These are phyloP conservation scores for Vitis labrusca DNA, from an alignment of 164 flowering plant species.

Conservation along the genomic window DNA sequence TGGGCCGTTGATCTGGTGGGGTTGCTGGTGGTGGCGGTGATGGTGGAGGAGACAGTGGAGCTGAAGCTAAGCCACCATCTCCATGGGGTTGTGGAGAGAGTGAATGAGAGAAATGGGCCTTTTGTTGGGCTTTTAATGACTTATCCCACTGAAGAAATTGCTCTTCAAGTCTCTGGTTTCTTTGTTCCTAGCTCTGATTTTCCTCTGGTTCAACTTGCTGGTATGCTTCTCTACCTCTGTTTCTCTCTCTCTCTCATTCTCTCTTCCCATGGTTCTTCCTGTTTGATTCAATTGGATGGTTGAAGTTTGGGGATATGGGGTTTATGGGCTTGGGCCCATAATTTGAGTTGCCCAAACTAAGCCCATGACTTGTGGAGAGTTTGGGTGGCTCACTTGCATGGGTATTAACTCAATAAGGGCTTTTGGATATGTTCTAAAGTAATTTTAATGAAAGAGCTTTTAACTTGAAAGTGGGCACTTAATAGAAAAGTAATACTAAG, in stretches of 20 bases:
- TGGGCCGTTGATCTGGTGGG: not conserved
- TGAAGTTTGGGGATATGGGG: too few relatives aligned
- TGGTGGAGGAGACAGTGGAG: constrained; percentile 16
- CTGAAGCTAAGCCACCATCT: constrained; percentile 32
- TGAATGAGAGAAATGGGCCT: constrained; percentile 41
- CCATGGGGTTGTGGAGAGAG: constrained; percentile 27
- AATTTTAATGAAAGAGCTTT: too few relatives aligned
- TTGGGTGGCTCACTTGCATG: too few relatives aligned
- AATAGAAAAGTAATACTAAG: too few relatives aligned
- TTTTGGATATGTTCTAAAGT: too few relatives aligned
- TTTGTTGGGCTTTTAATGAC: constrained; percentile 57
- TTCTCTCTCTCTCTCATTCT: not conserved
- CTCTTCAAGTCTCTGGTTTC: constrained; percentile 25
- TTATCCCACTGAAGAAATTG: constrained; percentile 31
- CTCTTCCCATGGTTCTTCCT: not conserved
- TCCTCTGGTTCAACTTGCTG: constrained; percentile 48
- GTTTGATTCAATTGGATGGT: not conserved
- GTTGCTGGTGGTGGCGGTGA: constrained; percentile 3
- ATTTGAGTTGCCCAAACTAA: too few relatives aligned
- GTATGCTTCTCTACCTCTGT: constrained; percentile 24
- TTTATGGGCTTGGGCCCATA: too few relatives aligned
- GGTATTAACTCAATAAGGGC: too few relatives aligned
- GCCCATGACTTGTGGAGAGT: too few relatives aligned
- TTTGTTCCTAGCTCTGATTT: constrained; percentile 24
- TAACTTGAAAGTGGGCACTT: too few relatives aligned